phyloP scores from a whole-genome alignment of 352 stramenopile species.

The Albugo candida region DNA sequence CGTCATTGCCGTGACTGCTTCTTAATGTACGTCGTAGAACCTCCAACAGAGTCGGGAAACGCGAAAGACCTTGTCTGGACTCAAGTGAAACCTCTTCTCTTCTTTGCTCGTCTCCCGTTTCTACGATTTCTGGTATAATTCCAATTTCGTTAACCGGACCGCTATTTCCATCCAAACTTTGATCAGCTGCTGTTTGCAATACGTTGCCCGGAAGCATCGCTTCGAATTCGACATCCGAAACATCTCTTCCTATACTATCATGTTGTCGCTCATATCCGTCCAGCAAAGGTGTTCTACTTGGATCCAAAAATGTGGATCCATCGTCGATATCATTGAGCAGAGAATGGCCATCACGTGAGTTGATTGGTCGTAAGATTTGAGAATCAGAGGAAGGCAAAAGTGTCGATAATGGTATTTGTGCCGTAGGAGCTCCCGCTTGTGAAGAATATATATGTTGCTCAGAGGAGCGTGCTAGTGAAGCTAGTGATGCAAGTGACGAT shows the following conservation, averaged over 20 bases:
- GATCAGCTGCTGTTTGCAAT: conserved; percentile 9
- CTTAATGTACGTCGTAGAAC: conserved; percentile 25
- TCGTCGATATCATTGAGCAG: not conserved
- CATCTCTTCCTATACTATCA: conserved; percentile 4
- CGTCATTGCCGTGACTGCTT: not conserved
- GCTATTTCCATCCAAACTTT: conserved; percentile 7
- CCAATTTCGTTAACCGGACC: conserved; percentile 10
- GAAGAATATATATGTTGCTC: not conserved
- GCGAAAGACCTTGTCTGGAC: conserved; percentile 7
- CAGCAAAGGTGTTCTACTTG: not conserved
- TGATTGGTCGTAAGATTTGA: not conserved
- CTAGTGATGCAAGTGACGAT: conserved; percentile 44
- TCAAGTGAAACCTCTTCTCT: not conserved
- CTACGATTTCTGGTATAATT: conserved; percentile 45
- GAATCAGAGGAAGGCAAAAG: conserved; percentile 1
- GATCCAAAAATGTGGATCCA: not conserved
- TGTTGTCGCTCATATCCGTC: conserved; percentile 5
- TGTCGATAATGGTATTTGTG: not conserved
- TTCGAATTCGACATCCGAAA: conserved; percentile 1
- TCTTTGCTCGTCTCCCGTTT: conserved; percentile 19
- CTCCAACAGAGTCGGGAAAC: conserved; percentile 24
- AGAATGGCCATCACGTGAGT: not conserved
- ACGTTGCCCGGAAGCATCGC: not conserved
- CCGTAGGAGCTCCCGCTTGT: conserved; percentile 12
- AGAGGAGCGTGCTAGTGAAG: conserved; percentile 11